A percentile compares a stretch with the other conserved stretches of the same genome.
phyloP scores from a whole-genome alignment of 2,329 filamentous ascomycete species.

The Aspergillus sp. region DNA sequence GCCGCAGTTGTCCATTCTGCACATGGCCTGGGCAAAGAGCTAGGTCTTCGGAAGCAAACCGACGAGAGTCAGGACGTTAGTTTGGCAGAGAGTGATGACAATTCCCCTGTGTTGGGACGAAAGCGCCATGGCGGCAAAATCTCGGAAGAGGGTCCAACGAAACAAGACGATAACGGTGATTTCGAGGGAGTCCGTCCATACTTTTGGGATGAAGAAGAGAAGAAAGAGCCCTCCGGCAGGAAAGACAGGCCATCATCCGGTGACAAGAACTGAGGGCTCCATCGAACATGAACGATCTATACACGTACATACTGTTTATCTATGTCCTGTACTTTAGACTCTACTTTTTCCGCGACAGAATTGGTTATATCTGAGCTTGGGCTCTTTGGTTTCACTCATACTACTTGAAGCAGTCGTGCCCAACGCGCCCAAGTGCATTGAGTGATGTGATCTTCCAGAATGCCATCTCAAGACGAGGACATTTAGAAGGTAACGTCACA shows the following conservation, averaged over 20 bases:
- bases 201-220: constrained; percentile 13
- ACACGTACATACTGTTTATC: not conserved
- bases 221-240: not conserved
- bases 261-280: not conserved
- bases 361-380: too few species aligned
- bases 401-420: too few species aligned
- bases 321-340: not conserved
- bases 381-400: too few species aligned
- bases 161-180: constrained; percentile 1
- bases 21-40: constrained; percentile 47
- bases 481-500: too few species aligned
- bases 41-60: constrained; percentile 66
- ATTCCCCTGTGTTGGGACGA: constrained; percentile 17
- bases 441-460: too few species aligned
- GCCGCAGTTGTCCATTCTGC: constrained; percentile 12
- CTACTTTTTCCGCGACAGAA: too few species aligned
- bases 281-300: not conserved
- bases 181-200: constrained; percentile 32
- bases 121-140: constrained; percentile 12
- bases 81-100: constrained; percentile 65
- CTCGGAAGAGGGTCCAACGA: not conserved
- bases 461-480: too few species aligned
- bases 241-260: not conserved
- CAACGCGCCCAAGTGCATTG: too few species aligned
- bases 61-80: constrained; percentile 66